These are phyloP conservation scores for Acrasis kona DNA, from an alignment of 78 protist species.

Conservation along the genomic window DNA sequence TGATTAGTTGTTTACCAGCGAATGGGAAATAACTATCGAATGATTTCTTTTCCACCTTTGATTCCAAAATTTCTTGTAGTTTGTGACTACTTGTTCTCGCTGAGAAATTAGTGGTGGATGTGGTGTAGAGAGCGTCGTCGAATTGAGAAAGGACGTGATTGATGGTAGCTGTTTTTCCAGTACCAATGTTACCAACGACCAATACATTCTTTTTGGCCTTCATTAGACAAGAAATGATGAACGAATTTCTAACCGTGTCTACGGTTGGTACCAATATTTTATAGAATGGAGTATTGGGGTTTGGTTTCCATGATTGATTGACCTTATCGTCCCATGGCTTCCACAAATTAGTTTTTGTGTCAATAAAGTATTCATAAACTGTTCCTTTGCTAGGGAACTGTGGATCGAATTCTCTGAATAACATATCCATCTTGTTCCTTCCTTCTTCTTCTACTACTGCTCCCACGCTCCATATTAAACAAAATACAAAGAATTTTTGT, in stretches of 20 bases:
- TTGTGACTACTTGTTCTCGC: slow-evolving; percentile 44
- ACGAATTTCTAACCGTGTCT: slow-evolving; percentile 57
- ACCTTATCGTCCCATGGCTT: slow-evolving; percentile 39
- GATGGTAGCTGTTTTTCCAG: slow-evolving; percentile 62
- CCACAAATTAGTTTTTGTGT: slow-evolving; percentile 34
- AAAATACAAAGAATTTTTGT: slow-evolving; percentile 47
- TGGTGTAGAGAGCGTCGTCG: not conserved
- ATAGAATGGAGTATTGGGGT: slow-evolving; percentile 39
- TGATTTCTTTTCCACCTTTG: slow-evolving; percentile 48
- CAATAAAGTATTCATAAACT: slow-evolving; percentile 64
- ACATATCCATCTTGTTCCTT: slow-evolving; percentile 46
- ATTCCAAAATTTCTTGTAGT: slow-evolving; percentile 57
- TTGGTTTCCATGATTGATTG: not conserved
- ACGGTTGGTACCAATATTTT: slow-evolving; percentile 71
- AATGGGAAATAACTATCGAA: slow-evolving; percentile 36
- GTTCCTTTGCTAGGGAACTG: slow-evolving; percentile 40
- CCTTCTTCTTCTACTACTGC: slow-evolving; percentile 29
- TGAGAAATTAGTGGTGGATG: slow-evolving; percentile 49
- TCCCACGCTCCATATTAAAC: slow-evolving; percentile 65
- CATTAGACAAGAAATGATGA: slow-evolving; percentile 19
- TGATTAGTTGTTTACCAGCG: slow-evolving; percentile 30
- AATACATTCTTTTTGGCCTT: not conserved
- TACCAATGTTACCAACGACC: slow-evolving; percentile 64
- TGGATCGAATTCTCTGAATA: slow-evolving; percentile 53
- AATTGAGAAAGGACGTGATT: not conserved